Conservation (phyloP, 495 filamentous ascomycete genomes). For the Penicillium cataractarum region DNA sequence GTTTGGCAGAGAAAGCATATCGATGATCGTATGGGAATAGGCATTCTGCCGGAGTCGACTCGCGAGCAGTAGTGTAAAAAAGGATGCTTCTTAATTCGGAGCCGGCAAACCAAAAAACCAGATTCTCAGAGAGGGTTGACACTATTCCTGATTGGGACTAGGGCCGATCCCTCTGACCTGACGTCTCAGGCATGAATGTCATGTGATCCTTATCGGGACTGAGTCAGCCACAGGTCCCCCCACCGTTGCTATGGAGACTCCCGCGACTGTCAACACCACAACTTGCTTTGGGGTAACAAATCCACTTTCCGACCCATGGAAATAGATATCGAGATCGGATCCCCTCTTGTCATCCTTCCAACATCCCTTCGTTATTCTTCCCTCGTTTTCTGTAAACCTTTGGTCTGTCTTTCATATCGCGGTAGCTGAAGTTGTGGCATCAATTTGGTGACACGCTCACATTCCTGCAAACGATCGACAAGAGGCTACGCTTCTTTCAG, state of each 20-base stretch:
- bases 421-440: constrained; percentile 12
- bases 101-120: constrained; percentile 25
- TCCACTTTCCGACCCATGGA: constrained; percentile 36
- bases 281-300: constrained; percentile 31
- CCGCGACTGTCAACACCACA: constrained; percentile 40
- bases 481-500: constrained; percentile 24
- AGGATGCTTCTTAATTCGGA: neutral
- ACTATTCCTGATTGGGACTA: constrained; percentile 34
- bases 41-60: constrained; percentile 35
- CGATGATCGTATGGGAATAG: constrained; percentile 36
- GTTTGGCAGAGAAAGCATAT: constrained; percentile 48
- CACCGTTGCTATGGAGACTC: constrained; percentile 45
- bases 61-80: neutral
- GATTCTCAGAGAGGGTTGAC: constrained; percentile 25
- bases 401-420: constrained; percentile 9
- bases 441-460: constrained; percentile 30
- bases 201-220: constrained; percentile 20
- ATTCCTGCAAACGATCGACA: constrained; percentile 41
- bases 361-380: constrained; percentile 34
- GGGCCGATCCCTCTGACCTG: constrained; percentile 30
- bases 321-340: constrained; percentile 35
- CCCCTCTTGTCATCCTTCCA: constrained; percentile 28
- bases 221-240: constrained; percentile 20
- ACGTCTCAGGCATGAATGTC: constrained; percentile 26
- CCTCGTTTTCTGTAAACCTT: constrained; percentile 5